Evolutionary conservation across 1,284 basidiomycete species (phyloP), one percentile per base, ranked within the genome.

Genomic region (Malassezia arunalokei): DNA sequence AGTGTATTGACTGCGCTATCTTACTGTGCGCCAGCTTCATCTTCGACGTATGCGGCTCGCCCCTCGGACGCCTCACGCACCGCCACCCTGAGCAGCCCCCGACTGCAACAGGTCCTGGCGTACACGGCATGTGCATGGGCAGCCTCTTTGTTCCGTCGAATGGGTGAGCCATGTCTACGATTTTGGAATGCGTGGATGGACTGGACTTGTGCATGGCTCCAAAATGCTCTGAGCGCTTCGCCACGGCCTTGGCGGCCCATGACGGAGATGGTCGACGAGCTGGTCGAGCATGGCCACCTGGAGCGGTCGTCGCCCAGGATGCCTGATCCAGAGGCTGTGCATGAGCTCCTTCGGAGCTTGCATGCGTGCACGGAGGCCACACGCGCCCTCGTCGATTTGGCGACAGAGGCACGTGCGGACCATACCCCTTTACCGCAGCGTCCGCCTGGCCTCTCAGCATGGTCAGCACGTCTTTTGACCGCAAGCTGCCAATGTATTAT

Each of bases 121-220:
- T 47, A 42, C 15, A 38, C 29, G 2, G 47, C 53, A n/a, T 15
- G 17, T 6, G 14, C 27, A 5, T 33, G 38, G 37, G 35, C 30
- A 5, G n/a, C 8, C 2, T 15, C 14, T 6, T 35, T 55, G 33
- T 29, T 38, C 11, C 12, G 8, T 6, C 31, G 38, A 3, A 15
- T 55, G 8, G 53, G 48, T 29, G n/a, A 40, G 5, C n/a, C 45
- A 14, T 29, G 20, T 5, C 39, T 55, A 27, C 47, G 47, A 3
- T 55, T 45, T 35, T 55, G 53, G 53, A 41, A 50, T 33, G 53
- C 53, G 11, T 42, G 15, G 28, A 47, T 55, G 43, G 53, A 55
- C 32, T 55, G 53, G 53, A 20, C 32, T 27, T 32, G 27, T 12
- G 43, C 27, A 24, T 55, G 48, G 47, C 28, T 50, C 15, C 24